Evolutionary conservation across 2,329 filamentous ascomycete species (phyloP), one percentile per base, ranked within the genome.

Genomic region (Penicillium sp.): DNA sequence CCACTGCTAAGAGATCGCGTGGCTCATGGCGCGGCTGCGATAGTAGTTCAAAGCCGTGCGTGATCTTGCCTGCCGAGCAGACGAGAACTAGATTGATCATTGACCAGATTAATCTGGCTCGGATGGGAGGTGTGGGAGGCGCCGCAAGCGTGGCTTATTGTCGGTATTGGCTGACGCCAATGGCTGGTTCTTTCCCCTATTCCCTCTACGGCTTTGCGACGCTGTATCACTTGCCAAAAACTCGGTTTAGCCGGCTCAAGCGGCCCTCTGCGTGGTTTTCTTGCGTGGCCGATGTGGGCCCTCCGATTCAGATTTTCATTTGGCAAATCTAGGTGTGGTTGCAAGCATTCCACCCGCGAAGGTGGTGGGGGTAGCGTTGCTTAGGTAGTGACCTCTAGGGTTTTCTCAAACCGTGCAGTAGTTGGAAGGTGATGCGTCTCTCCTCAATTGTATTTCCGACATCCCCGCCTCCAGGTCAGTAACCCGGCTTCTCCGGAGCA

Each of bases 401-500:
- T 24, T 50, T 60, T 10, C 14, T n/a, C 24, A 14, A 31, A 31
- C 2, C 31, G 18, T 24, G 6, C 13, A 27, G 13, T 46, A 43
- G 19, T 40, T 31, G 9, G 9, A 9, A 31, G 24, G 55, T 47
- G 51, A 41, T 36, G 18, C 35, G 18, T 55, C 43, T 41, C 55
- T 41, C 49, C 50, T 52, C 57, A 19, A 40, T 27, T 46, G 11
- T 22, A 24, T 47, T 54, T 51, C 50, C 55, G 50, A 31, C 19
- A 24, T 36, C 41, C 31, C 36, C 27, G 6, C 27, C 50, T 41
- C 36, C 22, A 43, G 27, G 16, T 41, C 27, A 10, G 41, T 46
- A 11, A 46, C 9, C 22, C 37, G 18, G 49, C 46, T 35, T 50
- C 47, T 60, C 55, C 51, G 55, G 59, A 58, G 59, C 37, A 2